Evolutionary conservation across 257 asterid genomes (phyloP), one percentile per base, ranked within the genome.

Genomic region (Lantana camara): DNA sequence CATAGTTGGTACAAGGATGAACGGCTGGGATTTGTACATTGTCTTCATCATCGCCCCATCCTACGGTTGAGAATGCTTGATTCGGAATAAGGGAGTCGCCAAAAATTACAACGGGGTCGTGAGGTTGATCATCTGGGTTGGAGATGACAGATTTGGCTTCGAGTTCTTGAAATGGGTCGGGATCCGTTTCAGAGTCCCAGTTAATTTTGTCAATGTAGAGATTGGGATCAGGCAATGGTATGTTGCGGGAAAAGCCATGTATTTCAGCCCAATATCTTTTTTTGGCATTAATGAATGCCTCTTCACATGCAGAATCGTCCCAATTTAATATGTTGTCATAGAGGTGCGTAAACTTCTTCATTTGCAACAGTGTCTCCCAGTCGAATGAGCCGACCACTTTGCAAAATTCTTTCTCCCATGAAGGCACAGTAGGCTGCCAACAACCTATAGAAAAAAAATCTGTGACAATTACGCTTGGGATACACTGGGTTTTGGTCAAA

Each of bases 321-420:
- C 97, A 90, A 8, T 75, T 73, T 13, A 75, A 17, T 70, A 90
- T 82, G 17, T 85, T 73, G 8, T 79, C 86, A 11, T 81, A 87
- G 13, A 87, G 79, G 78, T 80, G 76, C 3, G 41, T 48, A 58
- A 69, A 81, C 67, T 70, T 80, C 82, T 87, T 85, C 79, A 58
- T 68, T 42, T 83, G 77, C 67, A 87, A 7, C 4, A 90, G n/a
- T 4, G 70, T 70, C 49, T 75, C 90, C 97, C 96, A 90, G 79
- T 86, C 84, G 16, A 87, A 47, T 5, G 79, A 67, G 56, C 96
- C 91, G 3, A 83, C 79, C 40, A 57, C 83, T 77, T 74, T 83
- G 79, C 95, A 87, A 55, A 90, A 90, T 12, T 57, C 71, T 63
- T 81, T 90, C 77, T 90, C 97, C 96, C 97, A 90, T 61, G 73